Percentiles rank a stretch among this genome's conserved stretches.
Evolutionary conservation across 306 rosid species (phyloP).

Genomic region (Crataegus laevigata): DNA sequence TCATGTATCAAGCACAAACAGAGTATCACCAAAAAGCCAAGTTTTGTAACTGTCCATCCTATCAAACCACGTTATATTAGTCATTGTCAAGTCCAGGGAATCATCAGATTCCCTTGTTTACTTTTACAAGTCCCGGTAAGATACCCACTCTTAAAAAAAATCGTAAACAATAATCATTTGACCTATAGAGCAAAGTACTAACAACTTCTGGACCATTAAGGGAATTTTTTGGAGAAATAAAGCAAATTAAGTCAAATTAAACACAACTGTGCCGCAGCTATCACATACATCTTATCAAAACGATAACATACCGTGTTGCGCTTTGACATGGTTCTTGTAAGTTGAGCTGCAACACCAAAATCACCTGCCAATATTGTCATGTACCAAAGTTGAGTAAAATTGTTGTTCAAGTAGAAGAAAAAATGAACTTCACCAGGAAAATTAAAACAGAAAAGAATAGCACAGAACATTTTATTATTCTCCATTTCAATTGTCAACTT

Average conservation of each 20-base stretch:
- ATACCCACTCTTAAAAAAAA: neutral
- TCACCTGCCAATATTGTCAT: conserved; percentile 64
- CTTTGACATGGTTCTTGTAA: conserved; percentile 99
- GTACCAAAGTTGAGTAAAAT: conserved; percentile 7
- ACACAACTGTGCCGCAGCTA: neutral
- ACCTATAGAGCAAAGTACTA: neutral
- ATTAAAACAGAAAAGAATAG: neutral
- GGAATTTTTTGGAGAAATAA: neutral
- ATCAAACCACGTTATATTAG: neutral
- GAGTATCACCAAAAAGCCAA: conserved; percentile 7
- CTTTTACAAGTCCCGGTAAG: neutral
- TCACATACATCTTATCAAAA: neutral
- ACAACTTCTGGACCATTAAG: neutral
- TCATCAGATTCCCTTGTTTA: neutral
- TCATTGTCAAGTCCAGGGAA: neutral
- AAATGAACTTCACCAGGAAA: too few species aligned
- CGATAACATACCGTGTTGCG: conserved; percentile 76
- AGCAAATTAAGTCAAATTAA: neutral
- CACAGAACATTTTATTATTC: neutral
- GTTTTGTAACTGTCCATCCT: neutral
- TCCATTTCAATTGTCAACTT: neutral
- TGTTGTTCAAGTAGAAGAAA: neutral
- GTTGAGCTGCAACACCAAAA: conserved; percentile 99
- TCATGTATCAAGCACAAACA: conserved; percentile 6
- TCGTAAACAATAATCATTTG: neutral